Conservation (phyloP, 1,284 basidiomycete species). For the Malassezia obtusa region DNA sequence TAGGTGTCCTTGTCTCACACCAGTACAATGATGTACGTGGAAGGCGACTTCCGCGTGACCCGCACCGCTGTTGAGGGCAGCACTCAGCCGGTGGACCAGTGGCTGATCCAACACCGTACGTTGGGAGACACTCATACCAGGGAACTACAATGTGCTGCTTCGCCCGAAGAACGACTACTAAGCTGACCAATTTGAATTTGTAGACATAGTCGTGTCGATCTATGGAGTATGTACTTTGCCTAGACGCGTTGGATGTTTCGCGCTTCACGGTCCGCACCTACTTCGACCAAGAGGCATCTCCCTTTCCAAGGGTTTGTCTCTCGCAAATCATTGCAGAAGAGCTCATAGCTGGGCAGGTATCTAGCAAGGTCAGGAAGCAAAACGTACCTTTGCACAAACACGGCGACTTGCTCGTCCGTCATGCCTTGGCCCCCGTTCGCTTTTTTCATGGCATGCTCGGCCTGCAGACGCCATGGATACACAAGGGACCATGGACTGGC, state of each 20-base stretch:
- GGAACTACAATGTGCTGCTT: slow-evolving; percentile 15
- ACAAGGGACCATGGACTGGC: slow-evolving; percentile 21
- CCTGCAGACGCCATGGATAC: slow-evolving; percentile 65
- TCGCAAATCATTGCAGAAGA: slow-evolving; percentile 14
- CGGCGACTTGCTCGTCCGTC: slow-evolving; percentile 66
- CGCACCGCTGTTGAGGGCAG: slow-evolving; percentile 15
- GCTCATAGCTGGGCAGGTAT: slow-evolving; percentile 28
- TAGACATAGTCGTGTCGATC: background rate
- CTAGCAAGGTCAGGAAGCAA: background rate
- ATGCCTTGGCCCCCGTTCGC: slow-evolving; percentile 72
- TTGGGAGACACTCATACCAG: background rate
- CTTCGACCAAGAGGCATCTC: background rate
- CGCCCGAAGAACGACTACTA: slow-evolving; percentile 7
- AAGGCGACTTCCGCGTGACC: slow-evolving; percentile 28
- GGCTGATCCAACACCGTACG: slow-evolving; percentile 27
- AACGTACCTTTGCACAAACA: slow-evolving; percentile 50
- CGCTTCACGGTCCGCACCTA: slow-evolving; percentile 4
- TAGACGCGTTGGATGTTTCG: background rate
- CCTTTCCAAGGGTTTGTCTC: background rate
- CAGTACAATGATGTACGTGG: slow-evolving; percentile 26
- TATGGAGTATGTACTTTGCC: background rate
- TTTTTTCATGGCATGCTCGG: slow-evolving; percentile 76
- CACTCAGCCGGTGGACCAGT: slow-evolving; percentile 11
- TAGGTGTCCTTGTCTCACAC: background rate
- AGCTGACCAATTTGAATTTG: background rate